Percentiles rank a stretch among this genome's conserved stretches.
Evolutionary conservation across 768 basidiomycete species (phyloP).

Genomic region (Hericium coralloides): DNA sequence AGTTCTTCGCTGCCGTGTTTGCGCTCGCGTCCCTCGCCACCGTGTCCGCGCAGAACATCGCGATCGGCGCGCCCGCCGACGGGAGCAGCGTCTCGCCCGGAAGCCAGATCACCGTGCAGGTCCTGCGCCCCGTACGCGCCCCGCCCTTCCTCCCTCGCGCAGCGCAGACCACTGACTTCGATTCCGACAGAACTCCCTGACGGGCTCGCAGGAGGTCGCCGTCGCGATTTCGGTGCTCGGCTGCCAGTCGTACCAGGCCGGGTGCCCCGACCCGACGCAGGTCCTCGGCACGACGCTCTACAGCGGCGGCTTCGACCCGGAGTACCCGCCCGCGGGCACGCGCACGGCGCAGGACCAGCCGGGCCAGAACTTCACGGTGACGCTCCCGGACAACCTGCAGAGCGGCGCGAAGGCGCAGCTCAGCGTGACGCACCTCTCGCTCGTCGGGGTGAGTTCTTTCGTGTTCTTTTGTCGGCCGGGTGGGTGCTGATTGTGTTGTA

Average conservation of each 20-base stretch:
- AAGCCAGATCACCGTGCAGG: neutral
- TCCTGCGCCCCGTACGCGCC: neutral
- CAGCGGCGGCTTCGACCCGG: neutral
- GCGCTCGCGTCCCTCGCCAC: neutral
- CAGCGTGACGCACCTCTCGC: conserved; percentile 1
- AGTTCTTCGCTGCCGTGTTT: neutral
- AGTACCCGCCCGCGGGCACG: neutral
- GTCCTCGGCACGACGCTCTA: conserved; percentile 2
- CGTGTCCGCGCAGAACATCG: neutral
- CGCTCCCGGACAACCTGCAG: neutral
- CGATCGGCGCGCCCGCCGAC: neutral
- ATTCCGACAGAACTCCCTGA: neutral
- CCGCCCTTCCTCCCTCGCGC: too few species aligned
- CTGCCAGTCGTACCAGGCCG: neutral
- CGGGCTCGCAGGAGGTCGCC: conserved; percentile 1
- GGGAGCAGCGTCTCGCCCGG: neutral
- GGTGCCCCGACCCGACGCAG: neutral
- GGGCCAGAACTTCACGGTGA: neutral
- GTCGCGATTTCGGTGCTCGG: neutral
- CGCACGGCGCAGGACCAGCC: neutral
- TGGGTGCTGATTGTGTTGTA: neutral
- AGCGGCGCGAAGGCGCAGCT: neutral
- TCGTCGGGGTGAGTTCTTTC: neutral
- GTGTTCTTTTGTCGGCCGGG: neutral
- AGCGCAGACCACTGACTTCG: neutral